Conservation (phyloP, 1,139 yeast species). For the Protomyces pachydermus region DNA sequence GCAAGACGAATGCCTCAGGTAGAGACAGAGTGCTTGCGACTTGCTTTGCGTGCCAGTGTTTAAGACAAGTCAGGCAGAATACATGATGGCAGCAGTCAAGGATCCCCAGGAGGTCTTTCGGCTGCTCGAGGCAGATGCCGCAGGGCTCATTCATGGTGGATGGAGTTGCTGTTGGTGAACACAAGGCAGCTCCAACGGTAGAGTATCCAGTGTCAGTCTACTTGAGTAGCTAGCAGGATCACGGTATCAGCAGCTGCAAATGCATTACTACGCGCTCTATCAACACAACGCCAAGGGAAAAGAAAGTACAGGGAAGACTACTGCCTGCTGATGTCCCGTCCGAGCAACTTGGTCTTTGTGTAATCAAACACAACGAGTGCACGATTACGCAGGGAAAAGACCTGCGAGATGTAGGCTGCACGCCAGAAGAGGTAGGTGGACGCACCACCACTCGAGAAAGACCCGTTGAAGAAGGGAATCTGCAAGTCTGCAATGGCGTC, state of each 20-base stretch:
- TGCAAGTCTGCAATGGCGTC: conserved; percentile 89
- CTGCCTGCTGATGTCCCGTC: conserved; percentile 56
- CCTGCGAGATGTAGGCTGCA: conserved; percentile 87
- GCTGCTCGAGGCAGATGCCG: background rate
- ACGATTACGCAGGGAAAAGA: conserved; percentile 83
- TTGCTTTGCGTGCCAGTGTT: background rate
- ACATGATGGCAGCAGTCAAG: background rate
- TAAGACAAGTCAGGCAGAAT: background rate
- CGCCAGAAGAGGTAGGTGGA: conserved; percentile 91
- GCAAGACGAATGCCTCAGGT: background rate
- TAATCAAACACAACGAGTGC: conserved; percentile 79
- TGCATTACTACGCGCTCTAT: background rate
- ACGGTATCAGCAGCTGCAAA: too few species aligned
- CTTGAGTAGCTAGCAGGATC: too few species aligned
- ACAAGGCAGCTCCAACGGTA: too few species aligned
- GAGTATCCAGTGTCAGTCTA: too few species aligned
- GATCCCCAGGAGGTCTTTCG: background rate
- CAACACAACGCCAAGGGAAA: background rate
- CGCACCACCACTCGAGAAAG: conserved; percentile 72
- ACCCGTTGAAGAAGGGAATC: conserved; percentile 70
- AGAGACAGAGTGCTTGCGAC: background rate
- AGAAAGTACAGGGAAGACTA: background rate
- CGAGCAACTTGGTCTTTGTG: conserved; percentile 79
- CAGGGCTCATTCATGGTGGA: background rate
- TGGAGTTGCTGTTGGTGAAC: too few species aligned